Percentiles rank a stretch among this genome's conserved stretches.
phyloP scores from a whole-genome alignment of 208 protist species.

The Trypanosoma rangeli region DNA sequence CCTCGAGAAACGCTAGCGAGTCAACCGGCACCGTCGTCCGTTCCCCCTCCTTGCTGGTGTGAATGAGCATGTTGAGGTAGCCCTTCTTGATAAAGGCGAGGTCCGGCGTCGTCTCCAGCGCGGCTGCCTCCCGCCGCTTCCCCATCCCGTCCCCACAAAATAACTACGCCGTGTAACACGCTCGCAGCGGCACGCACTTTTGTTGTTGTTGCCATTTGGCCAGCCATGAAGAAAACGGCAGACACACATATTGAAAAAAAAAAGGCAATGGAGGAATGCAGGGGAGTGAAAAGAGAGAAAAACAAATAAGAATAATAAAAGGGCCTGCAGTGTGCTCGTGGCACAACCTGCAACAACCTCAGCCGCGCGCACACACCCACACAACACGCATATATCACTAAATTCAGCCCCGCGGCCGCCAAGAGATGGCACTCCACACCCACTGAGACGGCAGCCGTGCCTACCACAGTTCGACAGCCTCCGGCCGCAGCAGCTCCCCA shows the following conservation, averaged over 20 bases:
- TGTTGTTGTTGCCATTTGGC: no score
- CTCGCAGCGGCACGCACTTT: no score
- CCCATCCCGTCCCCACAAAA: constrained; percentile 26
- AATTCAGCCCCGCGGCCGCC: not conserved
- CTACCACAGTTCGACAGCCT: constrained; percentile 40
- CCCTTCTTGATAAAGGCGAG: constrained; percentile 61
- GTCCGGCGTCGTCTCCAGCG: constrained; percentile 55
- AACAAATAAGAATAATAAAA: not conserved
- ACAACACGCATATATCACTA: not conserved
- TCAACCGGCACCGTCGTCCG: constrained; percentile 33
- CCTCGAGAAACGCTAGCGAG: constrained; percentile 49
- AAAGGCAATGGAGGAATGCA: not conserved
- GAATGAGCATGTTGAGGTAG: constrained; percentile 62
- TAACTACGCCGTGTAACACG: not conserved
- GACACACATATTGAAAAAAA: not conserved
- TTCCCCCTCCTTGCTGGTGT: constrained; percentile 39
- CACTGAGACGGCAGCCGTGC: not conserved
- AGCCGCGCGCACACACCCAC: not conserved
- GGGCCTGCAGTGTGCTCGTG: not conserved
- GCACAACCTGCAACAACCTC: not conserved
- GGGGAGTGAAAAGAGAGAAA: not conserved
- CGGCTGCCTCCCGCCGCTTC: constrained; percentile 33
- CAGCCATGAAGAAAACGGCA: no score
- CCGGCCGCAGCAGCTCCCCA: constrained; percentile 32
- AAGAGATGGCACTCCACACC: not conserved